Conservation (phyloP, 331 rosid genomes). For the Pyrus hybrid region DNA sequence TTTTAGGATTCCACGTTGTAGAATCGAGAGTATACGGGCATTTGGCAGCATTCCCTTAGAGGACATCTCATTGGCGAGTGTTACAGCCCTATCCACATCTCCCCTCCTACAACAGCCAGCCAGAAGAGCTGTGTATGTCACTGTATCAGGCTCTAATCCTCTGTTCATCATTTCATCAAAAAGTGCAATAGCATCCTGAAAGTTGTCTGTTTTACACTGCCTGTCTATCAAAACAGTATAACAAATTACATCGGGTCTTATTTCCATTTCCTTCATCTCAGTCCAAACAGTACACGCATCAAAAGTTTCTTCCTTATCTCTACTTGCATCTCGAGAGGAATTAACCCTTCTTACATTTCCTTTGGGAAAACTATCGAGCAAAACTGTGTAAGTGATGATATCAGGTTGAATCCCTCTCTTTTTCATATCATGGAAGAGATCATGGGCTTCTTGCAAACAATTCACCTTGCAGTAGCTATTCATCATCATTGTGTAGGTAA, state of each 20-base stretch:
- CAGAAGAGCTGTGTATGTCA: constrained; percentile 59
- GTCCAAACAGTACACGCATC: constrained; percentile 30
- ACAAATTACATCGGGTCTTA: constrained; percentile 47
- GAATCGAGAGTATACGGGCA: constrained; percentile 11
- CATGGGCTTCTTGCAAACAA: constrained; percentile 46
- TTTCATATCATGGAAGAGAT: constrained; percentile 58
- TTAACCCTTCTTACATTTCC: constrained; percentile 10
- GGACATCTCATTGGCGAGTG: constrained; percentile 42
- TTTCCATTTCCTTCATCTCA: constrained; percentile 51
- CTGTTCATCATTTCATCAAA: constrained; percentile 42
- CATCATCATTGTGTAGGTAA: constrained; percentile 66
- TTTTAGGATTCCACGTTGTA: constrained; percentile 39
- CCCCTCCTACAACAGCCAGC: constrained; percentile 35
- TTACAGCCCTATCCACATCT: constrained; percentile 26
- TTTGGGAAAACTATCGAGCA: constrained; percentile 49
- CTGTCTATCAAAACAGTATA: constrained; percentile 66
- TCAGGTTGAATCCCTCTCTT: constrained; percentile 58
- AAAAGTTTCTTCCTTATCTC: not conserved
- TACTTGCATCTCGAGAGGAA: constrained; percentile 1
- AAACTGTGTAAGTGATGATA: constrained; percentile 57
- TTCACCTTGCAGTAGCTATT: constrained; percentile 49
- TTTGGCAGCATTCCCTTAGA: constrained; percentile 39
- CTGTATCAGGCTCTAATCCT: constrained; percentile 60
- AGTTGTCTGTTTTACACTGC: constrained; percentile 35
- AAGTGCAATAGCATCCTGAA: constrained; percentile 40